phyloP scores from a whole-genome alignment of 2,329 filamentous ascomycete genomes.

The Fusarium torulosum region DNA sequence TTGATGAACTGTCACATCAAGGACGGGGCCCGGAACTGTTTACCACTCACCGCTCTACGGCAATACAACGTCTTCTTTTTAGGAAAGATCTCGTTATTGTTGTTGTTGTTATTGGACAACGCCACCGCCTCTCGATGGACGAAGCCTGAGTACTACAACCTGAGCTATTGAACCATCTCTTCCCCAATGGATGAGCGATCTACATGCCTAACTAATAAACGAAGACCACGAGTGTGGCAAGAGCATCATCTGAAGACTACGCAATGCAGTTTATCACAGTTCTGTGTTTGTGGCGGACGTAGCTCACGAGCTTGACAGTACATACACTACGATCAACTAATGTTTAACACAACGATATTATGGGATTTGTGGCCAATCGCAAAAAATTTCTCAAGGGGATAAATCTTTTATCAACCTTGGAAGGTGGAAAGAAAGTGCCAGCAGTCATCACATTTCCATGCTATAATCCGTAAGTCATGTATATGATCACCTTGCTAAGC shows the following conservation, averaged over 20 bases:
- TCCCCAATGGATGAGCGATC: constrained; percentile 8
- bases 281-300: background rate
- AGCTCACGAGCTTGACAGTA: background rate
- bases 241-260: background rate
- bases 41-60: constrained; percentile 31
- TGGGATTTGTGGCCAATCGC: constrained; percentile 9
- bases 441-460: constrained; percentile 15
- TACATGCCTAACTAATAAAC: constrained; percentile 6
- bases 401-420: constrained; percentile 4
- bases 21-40: constrained; percentile 26
- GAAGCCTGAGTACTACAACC: background rate
- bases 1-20: constrained; percentile 30
- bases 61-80: constrained; percentile 28
- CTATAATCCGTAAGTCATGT: constrained; percentile 9
- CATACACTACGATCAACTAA: constrained; percentile 1
- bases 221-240: constrained; percentile 3
- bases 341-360: background rate
- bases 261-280: background rate
- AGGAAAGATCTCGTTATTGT: background rate
- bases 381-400: constrained; percentile 3
- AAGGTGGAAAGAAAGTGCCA: background rate
- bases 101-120: constrained; percentile 2
- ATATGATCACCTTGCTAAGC: constrained; percentile 8
- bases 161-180: constrained; percentile 1
- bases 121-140: constrained; percentile 10